Base-by-base conservation (phyloP, 495 filamentous ascomycete species). In the Penicillium subrubescens region DNA sequence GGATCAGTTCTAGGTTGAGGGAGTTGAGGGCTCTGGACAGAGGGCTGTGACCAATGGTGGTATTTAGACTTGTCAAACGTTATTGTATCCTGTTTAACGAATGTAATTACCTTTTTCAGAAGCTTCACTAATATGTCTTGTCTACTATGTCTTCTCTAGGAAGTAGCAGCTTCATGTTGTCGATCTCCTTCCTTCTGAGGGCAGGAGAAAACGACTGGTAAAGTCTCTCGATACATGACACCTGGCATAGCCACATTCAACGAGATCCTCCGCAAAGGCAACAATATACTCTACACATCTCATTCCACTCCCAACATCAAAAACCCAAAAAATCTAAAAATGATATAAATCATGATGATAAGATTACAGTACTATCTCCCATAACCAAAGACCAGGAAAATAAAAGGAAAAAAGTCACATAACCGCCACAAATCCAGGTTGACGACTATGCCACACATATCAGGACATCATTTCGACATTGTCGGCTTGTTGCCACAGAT, bases 391-490 rank as follows among this genome's bases (percentile, higher is more conserved):
- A 12, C 37, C 37, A 61, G n/a, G 61, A 41, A 50, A 67, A 62
- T 37, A 31, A 41, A 37, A n/a, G n/a, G n/a, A 54, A 51, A 51
- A 67, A 56, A 63, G 60, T 54, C 33, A 60, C 46, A 41, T 29
- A 63, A 65, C 59, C 62, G 72, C 60, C 66, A 71, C 53, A 56
- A 67, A 59, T 29, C 25, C 48, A 52, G 14, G 48, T 29, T 17
- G 48, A 31, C 27, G 48, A 52, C 48, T 73, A 67, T 71, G 72
- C 68, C 72, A 70, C 69, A 70, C 67, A 64, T 67, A 70, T 71
- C 69, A 77, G 76, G 73, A 70, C 63, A 67, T 78, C 77, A 67
- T 80, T 75, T 75, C 76, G 64, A 74, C 77, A 75, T 80, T 73
- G 75, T 77, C 71, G 72, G 70, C 68, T 78, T 70, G 65, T 77